Percentiles rank a stretch among this genome's conserved stretches.
Conservation (phyloP, 208 protist genomes). For the Crithidia expoeki region DNA sequence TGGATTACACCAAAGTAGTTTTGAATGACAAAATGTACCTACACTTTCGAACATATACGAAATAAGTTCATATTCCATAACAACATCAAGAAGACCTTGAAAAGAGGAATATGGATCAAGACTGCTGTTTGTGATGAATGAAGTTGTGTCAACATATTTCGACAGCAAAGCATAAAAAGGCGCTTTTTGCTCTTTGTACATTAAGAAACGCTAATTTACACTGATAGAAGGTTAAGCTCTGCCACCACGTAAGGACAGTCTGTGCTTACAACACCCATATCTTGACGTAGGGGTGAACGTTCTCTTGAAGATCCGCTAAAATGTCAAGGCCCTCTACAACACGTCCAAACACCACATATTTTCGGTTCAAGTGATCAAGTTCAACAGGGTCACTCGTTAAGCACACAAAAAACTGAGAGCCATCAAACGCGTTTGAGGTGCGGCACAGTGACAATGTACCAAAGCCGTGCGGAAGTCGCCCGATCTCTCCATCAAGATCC, state of each 20-base stretch:
- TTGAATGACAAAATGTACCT: no score
- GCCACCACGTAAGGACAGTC: conserved; percentile 33
- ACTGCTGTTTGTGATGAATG: no score
- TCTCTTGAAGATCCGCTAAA: conserved; percentile 39
- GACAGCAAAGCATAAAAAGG: no score
- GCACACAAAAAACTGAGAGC: conserved; percentile 84
- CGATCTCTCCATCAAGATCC: conserved; percentile 73
- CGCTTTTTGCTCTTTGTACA: no score
- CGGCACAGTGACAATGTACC: conserved; percentile 77
- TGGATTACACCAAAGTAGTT: no score
- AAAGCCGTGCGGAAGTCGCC: conserved; percentile 47
- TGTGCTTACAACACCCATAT: conserved; percentile 49
- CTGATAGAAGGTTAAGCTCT: conserved; percentile 20
- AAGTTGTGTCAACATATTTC: no score
- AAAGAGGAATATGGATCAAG: no score
- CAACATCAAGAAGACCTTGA: no score
- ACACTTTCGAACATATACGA: no score
- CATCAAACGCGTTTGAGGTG: conserved; percentile 56
- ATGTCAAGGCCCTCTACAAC: conserved; percentile 62
- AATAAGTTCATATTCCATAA: no score
- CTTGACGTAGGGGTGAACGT: conserved; percentile 48
- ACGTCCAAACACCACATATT: conserved; percentile 74
- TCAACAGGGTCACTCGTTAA: conserved; percentile 65
- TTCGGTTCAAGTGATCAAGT: conserved; percentile 71
- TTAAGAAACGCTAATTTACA: conserved; percentile 24